Evolutionary conservation across 805 yeast species (phyloP), one percentile per base, ranked within the genome.

Genomic region (Candida sonorensis): DNA sequence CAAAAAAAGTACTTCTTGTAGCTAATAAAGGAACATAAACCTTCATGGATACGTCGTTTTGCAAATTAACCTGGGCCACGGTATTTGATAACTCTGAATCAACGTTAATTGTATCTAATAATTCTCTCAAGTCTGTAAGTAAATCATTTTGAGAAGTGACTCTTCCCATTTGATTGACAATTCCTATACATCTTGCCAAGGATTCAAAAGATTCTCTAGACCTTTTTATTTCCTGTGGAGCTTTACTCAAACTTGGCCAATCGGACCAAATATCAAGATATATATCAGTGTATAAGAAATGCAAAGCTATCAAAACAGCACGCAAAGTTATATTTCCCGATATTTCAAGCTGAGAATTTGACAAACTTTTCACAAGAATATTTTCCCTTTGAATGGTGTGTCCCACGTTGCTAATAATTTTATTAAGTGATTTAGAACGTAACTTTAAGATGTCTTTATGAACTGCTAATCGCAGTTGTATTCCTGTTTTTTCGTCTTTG

Each of bases 1-100:
- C 77, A 50, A 87, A 84, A 46, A 67, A 82, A 0, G 73, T 75
- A 29, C 78, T 72, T 37, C 94, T 57, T 0, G 70, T 53, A 4
- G 58, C 48, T n/a, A 87, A 46, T 4, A 85, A 55, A 9, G 64
- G 60, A 2, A 78, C 67, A 46, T 75, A 75, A 6, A 72, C 67
- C 4, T 38, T 35, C 0, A 68, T 21, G 8, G 30, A 12, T n/a
- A 53, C 59, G 1, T 72, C 75, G 42, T 74, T 77, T 2, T 55
- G 40, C n/a, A 80, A 51, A 5, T 42, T 42, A 3, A 84, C 53
- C 0, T 45, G 44, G 3, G n/a, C n/a, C n/a, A n/a, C n/a, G n/a
- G n/a, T n/a, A n/a, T n/a, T n/a, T n/a, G n/a, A 10, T 11, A 17
- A 19, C 5, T 5, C 5, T 6, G 7, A 8, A 10, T 31, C 22